Conservation (phyloP, 176 grass and related monocot genomes). For the Stipa capillata region DNA sequence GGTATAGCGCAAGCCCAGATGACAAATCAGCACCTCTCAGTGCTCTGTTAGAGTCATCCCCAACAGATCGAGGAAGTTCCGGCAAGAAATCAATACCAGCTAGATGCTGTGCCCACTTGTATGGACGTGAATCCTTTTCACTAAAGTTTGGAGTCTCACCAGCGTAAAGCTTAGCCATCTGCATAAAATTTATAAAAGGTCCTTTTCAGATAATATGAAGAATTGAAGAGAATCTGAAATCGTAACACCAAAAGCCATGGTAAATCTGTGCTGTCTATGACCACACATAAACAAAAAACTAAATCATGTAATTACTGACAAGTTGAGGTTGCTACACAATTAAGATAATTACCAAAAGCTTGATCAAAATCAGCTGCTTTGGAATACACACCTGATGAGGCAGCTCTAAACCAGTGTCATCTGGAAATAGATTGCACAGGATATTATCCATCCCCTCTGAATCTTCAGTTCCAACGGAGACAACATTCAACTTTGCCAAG, state of each 20-base stretch:
- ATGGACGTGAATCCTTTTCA: constrained; percentile 73
- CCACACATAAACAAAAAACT: neutral
- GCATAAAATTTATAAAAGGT: constrained; percentile 21
- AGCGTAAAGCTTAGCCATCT: constrained; percentile 84
- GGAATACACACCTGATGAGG: constrained; percentile 64
- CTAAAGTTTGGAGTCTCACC: constrained; percentile 59
- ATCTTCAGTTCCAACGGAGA: constrained; percentile 83
- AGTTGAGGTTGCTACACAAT: neutral
- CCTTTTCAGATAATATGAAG: neutral
- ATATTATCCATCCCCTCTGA: constrained; percentile 63
- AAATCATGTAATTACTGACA: neutral
- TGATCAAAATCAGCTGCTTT: neutral
- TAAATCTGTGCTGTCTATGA: neutral
- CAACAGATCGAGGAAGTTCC: constrained; percentile 45
- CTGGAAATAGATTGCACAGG: constrained; percentile 94
- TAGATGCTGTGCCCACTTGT: constrained; percentile 97
- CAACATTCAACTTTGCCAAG: constrained; percentile 83
- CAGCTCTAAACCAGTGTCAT: constrained; percentile 87
- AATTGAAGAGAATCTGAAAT: neutral
- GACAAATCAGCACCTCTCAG: constrained; percentile 48
- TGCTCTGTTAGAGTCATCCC: constrained; percentile 33
- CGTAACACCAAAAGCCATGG: neutral
- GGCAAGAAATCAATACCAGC: constrained; percentile 92
- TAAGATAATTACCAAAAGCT: neutral
- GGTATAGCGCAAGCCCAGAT: constrained; percentile 63